These are phyloP conservation scores for Aspergillus neoniger DNA, from an alignment of 2,329 filamentous ascomycete genomes.

Conservation along the genomic window DNA sequence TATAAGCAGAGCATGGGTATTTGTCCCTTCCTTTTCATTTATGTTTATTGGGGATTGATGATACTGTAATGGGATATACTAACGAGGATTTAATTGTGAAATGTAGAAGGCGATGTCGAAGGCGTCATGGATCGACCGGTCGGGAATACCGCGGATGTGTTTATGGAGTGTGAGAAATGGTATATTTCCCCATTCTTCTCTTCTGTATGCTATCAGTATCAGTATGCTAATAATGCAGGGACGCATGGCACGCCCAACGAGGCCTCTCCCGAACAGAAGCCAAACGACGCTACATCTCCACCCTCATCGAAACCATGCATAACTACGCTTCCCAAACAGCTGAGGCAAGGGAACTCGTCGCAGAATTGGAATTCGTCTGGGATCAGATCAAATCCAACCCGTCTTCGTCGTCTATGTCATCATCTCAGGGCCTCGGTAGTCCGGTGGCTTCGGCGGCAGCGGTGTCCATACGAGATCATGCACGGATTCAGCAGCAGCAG, in stretches of 20 bases:
- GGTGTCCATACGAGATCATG: constrained; percentile 1
- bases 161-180: constrained; percentile 68
- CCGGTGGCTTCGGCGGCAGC: neutral
- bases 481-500: constrained; percentile 29
- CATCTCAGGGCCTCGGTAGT: neutral
- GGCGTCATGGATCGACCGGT: constrained; percentile 85
- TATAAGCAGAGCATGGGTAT: constrained; percentile 96
- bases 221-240: constrained; percentile 52
- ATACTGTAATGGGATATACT: neutral
- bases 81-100: neutral
- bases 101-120: constrained; percentile 82
- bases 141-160: constrained; percentile 52
- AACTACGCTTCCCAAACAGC: constrained; percentile 79
- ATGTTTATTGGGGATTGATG: neutral
- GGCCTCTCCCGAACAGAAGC: constrained; percentile 85
- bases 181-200: constrained; percentile 24
- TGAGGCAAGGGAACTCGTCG: constrained; percentile 82
- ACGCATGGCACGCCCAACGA: constrained; percentile 90
- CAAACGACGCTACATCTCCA: constrained; percentile 90
- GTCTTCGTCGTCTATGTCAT: constrained; percentile 55
- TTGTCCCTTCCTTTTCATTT: neutral
- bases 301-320: constrained; percentile 95
- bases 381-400: constrained; percentile 91
- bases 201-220: neutral
- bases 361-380: constrained; percentile 98